Percentiles rank a stretch among this genome's conserved stretches.
phyloP scores from a whole-genome alignment of 495 filamentous ascomycete species.

The Elasticomyces elasticus region DNA sequence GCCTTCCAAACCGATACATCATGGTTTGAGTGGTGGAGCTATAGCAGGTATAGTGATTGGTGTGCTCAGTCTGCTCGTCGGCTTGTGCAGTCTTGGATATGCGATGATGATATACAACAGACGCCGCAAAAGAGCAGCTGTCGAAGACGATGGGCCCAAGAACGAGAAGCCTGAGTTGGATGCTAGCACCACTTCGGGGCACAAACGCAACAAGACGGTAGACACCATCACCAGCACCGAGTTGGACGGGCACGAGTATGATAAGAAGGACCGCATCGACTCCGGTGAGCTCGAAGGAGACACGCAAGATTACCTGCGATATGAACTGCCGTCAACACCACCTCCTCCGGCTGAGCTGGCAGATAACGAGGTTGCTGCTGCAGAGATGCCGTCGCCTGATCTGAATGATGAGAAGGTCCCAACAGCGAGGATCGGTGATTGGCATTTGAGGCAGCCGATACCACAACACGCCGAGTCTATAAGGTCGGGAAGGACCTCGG shows the following conservation, averaged over 20 bases:
- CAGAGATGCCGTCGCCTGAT: neutral
- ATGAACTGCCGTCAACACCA: neutral
- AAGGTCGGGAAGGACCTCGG: neutral
- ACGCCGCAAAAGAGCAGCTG: neutral
- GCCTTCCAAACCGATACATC: neutral
- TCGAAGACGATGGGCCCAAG: neutral
- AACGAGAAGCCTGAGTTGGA: neutral
- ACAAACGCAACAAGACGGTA: neutral
- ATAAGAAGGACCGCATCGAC: neutral
- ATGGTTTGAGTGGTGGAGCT: neutral
- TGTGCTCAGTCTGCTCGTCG: neutral
- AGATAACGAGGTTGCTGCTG: neutral
- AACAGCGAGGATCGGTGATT: neutral
- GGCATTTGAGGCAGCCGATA: neutral
- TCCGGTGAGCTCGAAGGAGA: neutral
- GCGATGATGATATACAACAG: neutral
- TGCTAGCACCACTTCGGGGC: no score
- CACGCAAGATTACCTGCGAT: neutral
- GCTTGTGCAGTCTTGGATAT: neutral
- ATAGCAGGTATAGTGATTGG: neutral
- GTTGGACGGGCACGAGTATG: neutral
- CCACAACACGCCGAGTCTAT: neutral
- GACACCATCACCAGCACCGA: neutral
- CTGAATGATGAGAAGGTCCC: neutral
- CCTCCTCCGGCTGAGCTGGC: neutral